Conservation (phyloP, 2,329 filamentous ascomycete species). For the Aspergillus persii region DNA sequence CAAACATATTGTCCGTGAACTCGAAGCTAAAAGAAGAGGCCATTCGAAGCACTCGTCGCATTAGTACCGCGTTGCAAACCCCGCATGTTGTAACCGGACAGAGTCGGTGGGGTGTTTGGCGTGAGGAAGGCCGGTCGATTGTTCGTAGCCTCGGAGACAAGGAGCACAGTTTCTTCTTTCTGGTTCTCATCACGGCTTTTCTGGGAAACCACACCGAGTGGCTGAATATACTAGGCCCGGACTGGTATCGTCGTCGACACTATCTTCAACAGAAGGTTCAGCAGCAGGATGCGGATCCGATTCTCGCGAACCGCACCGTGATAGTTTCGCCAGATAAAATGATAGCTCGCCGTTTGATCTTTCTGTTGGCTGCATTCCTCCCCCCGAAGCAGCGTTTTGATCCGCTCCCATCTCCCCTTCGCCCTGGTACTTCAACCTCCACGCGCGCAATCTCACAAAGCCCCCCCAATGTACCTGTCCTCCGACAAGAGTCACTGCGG, state of each 20-base stretch:
- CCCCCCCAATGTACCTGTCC: constrained; percentile 49
- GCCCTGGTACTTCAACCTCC: constrained; percentile 45
- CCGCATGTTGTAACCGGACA: constrained; percentile 58
- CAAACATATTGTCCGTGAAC: constrained; percentile 46
- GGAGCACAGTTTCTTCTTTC: constrained; percentile 60
- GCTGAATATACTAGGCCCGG: constrained; percentile 55
- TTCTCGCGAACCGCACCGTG: constrained; percentile 54
- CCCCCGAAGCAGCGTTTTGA: constrained; percentile 48
- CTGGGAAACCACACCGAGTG: constrained; percentile 61
- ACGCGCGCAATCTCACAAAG: constrained; percentile 53
- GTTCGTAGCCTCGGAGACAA: constrained; percentile 54
- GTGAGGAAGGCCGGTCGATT: constrained; percentile 59
- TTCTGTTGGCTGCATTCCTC: constrained; percentile 57
- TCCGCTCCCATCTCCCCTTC: constrained; percentile 36
- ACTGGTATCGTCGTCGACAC: constrained; percentile 54
- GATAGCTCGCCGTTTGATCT: constrained; percentile 57
- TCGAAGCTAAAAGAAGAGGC: constrained; percentile 49
- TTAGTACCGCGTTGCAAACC: constrained; percentile 55
- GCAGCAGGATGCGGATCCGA: constrained; percentile 46
- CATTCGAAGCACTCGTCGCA: constrained; percentile 48
- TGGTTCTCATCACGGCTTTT: constrained; percentile 59
- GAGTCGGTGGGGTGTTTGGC: constrained; percentile 60
- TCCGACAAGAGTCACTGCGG: constrained; percentile 54
- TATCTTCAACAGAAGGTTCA: constrained; percentile 51
- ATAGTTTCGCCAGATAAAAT: constrained; percentile 59